phyloP scores from a whole-genome alignment of 345 rosid genomes.

The Rhodamnia argentea region DNA sequence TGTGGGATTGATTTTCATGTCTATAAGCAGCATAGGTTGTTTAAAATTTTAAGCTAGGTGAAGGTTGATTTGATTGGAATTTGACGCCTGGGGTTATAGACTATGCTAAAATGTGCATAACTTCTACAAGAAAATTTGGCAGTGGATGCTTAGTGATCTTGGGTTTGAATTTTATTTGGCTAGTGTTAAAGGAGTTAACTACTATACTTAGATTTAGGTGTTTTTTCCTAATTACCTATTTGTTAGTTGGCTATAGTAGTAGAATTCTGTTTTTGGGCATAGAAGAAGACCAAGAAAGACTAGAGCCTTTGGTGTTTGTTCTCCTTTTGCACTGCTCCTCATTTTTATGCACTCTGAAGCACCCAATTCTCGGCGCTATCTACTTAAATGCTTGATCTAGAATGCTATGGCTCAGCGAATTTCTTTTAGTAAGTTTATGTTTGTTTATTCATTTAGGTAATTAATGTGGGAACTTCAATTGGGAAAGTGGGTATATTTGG shows the following conservation, averaged over 20 bases:
- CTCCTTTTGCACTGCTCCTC: neutral
- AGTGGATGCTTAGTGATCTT: neutral
- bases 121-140: neutral
- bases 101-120: neutral
- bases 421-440: neutral
- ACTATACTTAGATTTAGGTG: neutral
- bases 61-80: neutral
- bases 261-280: neutral
- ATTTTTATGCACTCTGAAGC: neutral
- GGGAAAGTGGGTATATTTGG: constrained; percentile 83
- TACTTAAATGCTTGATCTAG: neutral
- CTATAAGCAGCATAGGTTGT: neutral
- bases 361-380: neutral
- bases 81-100: neutral
- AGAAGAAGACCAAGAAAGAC: neutral
- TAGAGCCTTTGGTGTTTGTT: neutral
- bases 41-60: neutral
- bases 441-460: constrained; percentile 37
- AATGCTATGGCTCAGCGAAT: neutral
- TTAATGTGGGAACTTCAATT: constrained; percentile 82
- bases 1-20: neutral
- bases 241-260: neutral
- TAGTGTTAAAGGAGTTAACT: neutral
- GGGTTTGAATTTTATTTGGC: neutral
- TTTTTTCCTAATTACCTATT: neutral